phyloP scores from a whole-genome alignment of 1,284 basidiomycete species.

The Volvariella volvacea region DNA sequence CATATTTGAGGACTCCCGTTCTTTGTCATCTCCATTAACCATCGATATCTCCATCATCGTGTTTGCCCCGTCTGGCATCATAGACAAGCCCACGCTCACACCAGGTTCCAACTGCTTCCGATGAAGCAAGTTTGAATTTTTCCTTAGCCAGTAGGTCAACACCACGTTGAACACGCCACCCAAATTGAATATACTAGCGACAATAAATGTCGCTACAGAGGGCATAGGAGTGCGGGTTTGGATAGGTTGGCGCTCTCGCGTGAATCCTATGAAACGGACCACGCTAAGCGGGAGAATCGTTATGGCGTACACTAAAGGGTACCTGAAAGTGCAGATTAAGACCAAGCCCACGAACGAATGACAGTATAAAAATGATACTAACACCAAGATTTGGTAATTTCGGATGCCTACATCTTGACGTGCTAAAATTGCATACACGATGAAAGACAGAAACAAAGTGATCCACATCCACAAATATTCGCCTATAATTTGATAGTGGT shows the following conservation, averaged over 20 bases:
- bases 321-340: slow-evolving; percentile 26
- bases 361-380: too few species aligned
- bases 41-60: too few species aligned
- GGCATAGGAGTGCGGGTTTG: slow-evolving; percentile 16
- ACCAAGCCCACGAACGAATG: too few species aligned
- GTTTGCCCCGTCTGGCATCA: too few species aligned
- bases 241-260: background rate
- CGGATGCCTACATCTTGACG: slow-evolving; percentile 10
- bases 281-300: slow-evolving; percentile 21
- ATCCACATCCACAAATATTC: slow-evolving; percentile 42
- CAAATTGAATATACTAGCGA: slow-evolving; percentile 23
- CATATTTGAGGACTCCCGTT: too few species aligned
- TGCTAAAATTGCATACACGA: slow-evolving; percentile 30
- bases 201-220: slow-evolving; percentile 24
- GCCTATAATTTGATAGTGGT: slow-evolving; percentile 24
- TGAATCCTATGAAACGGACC: slow-evolving; percentile 23
- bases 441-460: slow-evolving; percentile 25
- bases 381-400: too few species aligned
- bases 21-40: too few species aligned
- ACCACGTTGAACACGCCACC: slow-evolving; percentile 29
- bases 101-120: too few species aligned
- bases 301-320: slow-evolving; percentile 22
- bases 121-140: slow-evolving; percentile 13
- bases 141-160: slow-evolving; percentile 25
- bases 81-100: too few species aligned